Base-by-base conservation (phyloP, 2,329 filamentous ascomycete genomes). In the Exophiala xenobiotica region DNA sequence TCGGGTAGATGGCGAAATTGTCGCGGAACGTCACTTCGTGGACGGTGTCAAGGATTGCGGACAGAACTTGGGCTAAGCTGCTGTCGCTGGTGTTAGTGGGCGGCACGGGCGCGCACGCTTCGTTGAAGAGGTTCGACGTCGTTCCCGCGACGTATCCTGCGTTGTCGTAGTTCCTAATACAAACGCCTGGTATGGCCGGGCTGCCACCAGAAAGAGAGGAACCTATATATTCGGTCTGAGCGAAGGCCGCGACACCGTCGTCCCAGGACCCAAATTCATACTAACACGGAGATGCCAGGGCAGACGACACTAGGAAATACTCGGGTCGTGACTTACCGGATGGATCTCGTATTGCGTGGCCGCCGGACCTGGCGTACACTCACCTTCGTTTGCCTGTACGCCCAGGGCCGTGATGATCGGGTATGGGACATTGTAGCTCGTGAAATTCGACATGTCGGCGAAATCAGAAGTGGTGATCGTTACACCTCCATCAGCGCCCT, bases 211-310 rank as follows among this genome's bases (percentile, higher is more conserved):
- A 69, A 54, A 86, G 78, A 53, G 76, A 73, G 42, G 81, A 82
- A 22, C 81, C 84, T 20, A 85, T 73, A 63, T 82, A 87, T 49
- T 73, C 67, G 1, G 79, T 80, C 3, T 77, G 78, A 7, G 74
- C 79, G 62, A 87, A 87, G 29, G 81, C 82, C 38, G 70, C 74
- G 6, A 83, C 73, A 7, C 78, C 80, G 0, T 71, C 69, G 64
- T 87, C 84, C 70, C 78, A 86, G 14, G 76, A 78, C 54, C 85
- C 85, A 56, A 86, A 80, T 65, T 87, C 84, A 67, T 76, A 86
- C 1, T 85, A 82, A 54, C 4, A 6, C 16, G 9, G n/a, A n/a
- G n/a, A n/a, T n/a, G n/a, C n/a, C 29, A 33, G 12, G 29, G 11
- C 14, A 31, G 27, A 31, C 8, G 14, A 31, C 3, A 4, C 14